Conservation (phyloP, 306 rosid species). For the Sindora glabra region DNA sequence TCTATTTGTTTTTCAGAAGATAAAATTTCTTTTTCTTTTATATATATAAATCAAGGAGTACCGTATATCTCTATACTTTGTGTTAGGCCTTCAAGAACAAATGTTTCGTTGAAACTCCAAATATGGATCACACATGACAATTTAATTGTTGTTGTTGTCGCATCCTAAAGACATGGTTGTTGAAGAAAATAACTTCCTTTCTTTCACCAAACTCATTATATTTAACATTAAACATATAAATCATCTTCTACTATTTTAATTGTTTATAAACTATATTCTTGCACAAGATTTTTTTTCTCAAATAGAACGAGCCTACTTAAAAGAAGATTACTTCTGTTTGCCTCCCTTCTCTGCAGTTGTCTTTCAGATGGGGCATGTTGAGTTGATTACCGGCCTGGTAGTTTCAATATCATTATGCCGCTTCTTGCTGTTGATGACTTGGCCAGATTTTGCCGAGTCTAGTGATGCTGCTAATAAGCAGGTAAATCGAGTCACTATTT, state of each 20-base stretch:
- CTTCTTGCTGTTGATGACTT: slow-evolving; percentile 54
- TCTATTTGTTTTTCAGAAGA: too few relatives aligned
- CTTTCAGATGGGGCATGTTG: slow-evolving; percentile 89
- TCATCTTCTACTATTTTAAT: not conserved
- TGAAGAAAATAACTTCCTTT: too few relatives aligned
- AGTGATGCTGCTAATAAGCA: slow-evolving; percentile 83
- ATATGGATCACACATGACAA: too few relatives aligned
- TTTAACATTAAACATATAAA: too few relatives aligned
- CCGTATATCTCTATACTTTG: too few relatives aligned
- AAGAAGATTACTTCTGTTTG: not conserved
- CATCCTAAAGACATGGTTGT: too few relatives aligned
- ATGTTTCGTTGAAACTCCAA: too few relatives aligned
- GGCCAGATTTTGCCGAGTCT: slow-evolving; percentile 89
- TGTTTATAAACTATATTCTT: not conserved
- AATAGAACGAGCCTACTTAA: not conserved
- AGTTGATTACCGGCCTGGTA: slow-evolving; percentile 76
- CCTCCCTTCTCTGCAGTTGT: slow-evolving; percentile 46
- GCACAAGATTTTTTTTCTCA: not conserved
- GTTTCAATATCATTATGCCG: slow-evolving; percentile 63
- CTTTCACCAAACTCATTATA: too few relatives aligned
- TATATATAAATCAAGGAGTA: too few relatives aligned
- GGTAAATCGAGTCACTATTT: slow-evolving; percentile 37
- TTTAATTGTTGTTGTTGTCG: too few relatives aligned
- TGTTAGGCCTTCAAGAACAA: too few relatives aligned
- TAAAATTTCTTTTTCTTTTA: too few relatives aligned